Conservation (phyloP, 176 grass and related monocot species). For the Carex kokanica region DNA sequence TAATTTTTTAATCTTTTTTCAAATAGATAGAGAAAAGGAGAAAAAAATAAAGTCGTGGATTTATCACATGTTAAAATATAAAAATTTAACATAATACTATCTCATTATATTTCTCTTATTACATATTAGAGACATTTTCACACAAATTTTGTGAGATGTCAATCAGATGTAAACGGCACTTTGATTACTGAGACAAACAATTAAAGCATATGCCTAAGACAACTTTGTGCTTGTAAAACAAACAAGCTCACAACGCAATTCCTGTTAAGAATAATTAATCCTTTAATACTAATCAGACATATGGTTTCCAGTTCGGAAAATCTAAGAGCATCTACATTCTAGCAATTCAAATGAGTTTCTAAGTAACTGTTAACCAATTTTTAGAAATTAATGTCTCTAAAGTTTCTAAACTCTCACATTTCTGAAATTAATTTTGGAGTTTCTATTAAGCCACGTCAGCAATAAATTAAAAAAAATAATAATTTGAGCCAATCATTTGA, state of each 20-base stretch:
- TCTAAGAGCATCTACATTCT: too few species aligned
- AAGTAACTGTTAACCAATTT: too few species aligned
- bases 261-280: constrained; percentile 7
- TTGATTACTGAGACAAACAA: background rate
- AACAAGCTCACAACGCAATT: constrained; percentile 16
- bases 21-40: background rate
- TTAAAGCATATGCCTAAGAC: background rate
- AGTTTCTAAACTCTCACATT: too few species aligned
- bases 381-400: too few species aligned
- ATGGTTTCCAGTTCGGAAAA: constrained; percentile 18
- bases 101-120: background rate
- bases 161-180: background rate
- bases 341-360: too few species aligned
- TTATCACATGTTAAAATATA: background rate
- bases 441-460: too few species aligned
- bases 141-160: background rate
- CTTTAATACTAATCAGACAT: background rate
- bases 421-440: too few species aligned
- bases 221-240: background rate
- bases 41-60: background rate
- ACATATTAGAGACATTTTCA: background rate
- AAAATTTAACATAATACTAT: background rate
- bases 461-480: too few species aligned
- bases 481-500: too few species aligned
- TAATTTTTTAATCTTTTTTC: background rate